These are phyloP conservation scores for Spergularia azorica DNA, from an alignment of 179 eudicot genomes.

Conservation along the genomic window DNA sequence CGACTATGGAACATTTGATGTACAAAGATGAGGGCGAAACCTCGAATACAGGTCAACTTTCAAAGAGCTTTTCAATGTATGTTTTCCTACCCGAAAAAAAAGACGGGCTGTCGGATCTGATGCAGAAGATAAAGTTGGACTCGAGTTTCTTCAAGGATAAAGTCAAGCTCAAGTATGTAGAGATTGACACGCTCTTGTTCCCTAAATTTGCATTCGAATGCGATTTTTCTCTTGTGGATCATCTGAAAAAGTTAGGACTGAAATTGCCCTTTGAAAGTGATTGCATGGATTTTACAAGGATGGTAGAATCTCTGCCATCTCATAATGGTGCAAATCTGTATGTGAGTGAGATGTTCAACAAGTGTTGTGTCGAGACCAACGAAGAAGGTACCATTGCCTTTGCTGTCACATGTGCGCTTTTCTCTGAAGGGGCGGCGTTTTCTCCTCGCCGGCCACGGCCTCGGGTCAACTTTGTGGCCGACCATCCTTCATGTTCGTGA, in stretches of 20 bases:
- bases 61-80: slow-evolving; percentile 10
- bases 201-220: not conserved
- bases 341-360: no score
- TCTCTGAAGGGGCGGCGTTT: no score
- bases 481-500: no score
- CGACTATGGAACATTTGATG: not conserved
- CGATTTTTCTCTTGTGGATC: not conserved
- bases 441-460: no score
- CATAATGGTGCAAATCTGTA: no score
- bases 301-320: no score
- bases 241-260: slow-evolving; percentile 11
- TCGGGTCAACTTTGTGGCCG: no score
- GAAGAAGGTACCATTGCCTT: no score
- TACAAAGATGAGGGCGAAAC: not conserved
- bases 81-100: slow-evolving; percentile 9
- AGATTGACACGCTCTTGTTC: not conserved
- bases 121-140: not conserved
- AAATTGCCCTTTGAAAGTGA: not conserved
- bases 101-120: not conserved
- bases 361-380: no score
- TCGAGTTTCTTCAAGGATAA: not conserved
- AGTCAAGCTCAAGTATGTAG: not conserved
- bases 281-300: no score
- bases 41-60: no score
- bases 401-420: no score